Percentiles rank a stretch among this genome's conserved stretches.
Evolutionary conservation across 1,139 yeast genomes (phyloP).

Genomic region (Nakaseomyces glabratus): DNA sequence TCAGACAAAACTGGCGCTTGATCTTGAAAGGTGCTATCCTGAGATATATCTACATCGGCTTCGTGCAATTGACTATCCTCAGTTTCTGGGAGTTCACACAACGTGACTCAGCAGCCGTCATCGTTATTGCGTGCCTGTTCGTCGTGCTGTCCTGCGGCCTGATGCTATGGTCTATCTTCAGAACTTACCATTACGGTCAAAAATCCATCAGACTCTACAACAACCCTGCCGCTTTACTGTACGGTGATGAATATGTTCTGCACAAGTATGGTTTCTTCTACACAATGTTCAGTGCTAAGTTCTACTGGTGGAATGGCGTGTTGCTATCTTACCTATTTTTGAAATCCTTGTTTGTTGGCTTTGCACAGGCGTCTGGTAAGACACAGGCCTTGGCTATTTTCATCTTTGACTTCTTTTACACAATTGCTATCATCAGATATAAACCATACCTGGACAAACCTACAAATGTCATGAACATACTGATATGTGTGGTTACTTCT

Average conservation of each 20-base stretch:
- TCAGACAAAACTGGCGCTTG: constrained; percentile 44
- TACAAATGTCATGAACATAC: constrained; percentile 55
- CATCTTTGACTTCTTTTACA: constrained; percentile 54
- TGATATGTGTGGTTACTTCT: constrained; percentile 54
- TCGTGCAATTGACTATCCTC: constrained; percentile 57
- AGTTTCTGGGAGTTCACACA: constrained; percentile 67
- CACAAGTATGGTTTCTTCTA: constrained; percentile 68
- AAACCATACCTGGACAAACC: constrained; percentile 63
- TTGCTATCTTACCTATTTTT: constrained; percentile 45
- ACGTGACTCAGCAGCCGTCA: constrained; percentile 63
- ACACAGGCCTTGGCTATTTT: constrained; percentile 58
- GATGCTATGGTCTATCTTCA: constrained; percentile 49
- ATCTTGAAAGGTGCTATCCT: constrained; percentile 58
- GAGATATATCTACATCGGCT: constrained; percentile 64
- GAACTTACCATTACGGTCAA: constrained; percentile 47
- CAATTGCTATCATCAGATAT: constrained; percentile 45
- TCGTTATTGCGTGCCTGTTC: constrained; percentile 57
- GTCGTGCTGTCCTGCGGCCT: constrained; percentile 45
- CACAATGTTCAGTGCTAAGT: constrained; percentile 68
- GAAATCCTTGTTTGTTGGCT: constrained; percentile 54
- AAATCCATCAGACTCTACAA: constrained; percentile 43
- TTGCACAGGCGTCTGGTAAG: constrained; percentile 61
- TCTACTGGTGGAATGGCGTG: constrained; percentile 66
- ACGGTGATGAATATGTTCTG: constrained; percentile 56
- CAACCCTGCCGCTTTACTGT: constrained; percentile 68